phyloP scores from a whole-genome alignment of 805 yeast species.

The Schwanniomyces vanrijiae region DNA sequence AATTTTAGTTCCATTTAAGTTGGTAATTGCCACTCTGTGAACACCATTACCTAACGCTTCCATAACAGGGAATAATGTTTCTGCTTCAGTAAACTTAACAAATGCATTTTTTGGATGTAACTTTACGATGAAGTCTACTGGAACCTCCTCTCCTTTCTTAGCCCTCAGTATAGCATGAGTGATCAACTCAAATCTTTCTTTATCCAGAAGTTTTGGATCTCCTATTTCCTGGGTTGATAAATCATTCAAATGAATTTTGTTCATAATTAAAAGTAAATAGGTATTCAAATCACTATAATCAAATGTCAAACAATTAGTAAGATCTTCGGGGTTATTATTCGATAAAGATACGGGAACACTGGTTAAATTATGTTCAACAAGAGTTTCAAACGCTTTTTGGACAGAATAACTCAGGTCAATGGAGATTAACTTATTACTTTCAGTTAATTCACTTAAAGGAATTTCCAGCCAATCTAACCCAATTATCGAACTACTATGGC shows the following conservation, averaged over 20 bases:
- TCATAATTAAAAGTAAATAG: constrained; percentile 78
- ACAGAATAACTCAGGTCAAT: constrained; percentile 70
- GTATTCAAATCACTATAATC: constrained; percentile 92
- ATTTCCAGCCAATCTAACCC: constrained; percentile 70
- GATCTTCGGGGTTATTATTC: constrained; percentile 50
- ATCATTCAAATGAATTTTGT: constrained; percentile 51
- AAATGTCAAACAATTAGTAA: constrained; percentile 71
- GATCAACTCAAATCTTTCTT: constrained; percentile 39
- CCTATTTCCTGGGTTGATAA: constrained; percentile 30
- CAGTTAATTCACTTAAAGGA: constrained; percentile 70
- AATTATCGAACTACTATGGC: constrained; percentile 6
- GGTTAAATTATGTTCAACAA: constrained; percentile 72
- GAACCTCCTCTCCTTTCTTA: constrained; percentile 84
- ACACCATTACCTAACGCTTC: constrained; percentile 94
- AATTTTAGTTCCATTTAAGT: constrained; percentile 44
- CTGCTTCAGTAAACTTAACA: constrained; percentile 68
- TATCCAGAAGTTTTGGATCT: constrained; percentile 22
- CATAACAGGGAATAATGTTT: constrained; percentile 69
- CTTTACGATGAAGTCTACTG: constrained; percentile 83
- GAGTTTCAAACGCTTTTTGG: constrained; percentile 83
- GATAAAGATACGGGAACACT: constrained; percentile 69
- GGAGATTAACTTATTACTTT: constrained; percentile 70
- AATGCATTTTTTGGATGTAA: constrained; percentile 89
- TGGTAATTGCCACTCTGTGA: constrained; percentile 84
- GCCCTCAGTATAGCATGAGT: constrained; percentile 55